phyloP scores from a whole-genome alignment of 2,329 filamentous ascomycete genomes.

The Monosporascus sp. region DNA sequence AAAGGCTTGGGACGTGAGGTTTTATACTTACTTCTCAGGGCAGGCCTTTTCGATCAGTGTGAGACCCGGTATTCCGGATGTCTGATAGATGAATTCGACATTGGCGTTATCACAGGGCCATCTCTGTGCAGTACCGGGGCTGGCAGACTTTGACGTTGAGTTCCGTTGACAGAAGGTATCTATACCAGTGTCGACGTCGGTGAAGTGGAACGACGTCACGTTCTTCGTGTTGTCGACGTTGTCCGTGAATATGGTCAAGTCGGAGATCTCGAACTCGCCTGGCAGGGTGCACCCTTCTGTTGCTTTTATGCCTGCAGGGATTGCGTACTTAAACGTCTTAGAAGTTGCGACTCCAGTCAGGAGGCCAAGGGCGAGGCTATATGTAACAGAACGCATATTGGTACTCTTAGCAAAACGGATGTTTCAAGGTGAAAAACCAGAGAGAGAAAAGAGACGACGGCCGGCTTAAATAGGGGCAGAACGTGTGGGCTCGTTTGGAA shows the following conservation, averaged over 20 bases:
- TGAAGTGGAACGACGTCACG: conserved; percentile 19
- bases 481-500: no score
- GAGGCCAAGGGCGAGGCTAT: conserved; percentile 14
- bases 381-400: conserved; percentile 13
- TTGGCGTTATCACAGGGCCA: conserved; percentile 20
- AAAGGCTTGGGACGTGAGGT: background rate
- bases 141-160: conserved; percentile 17
- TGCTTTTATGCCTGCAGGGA: conserved; percentile 15
- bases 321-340: conserved; percentile 18
- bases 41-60: conserved; percentile 23
- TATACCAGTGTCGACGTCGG: conserved; percentile 20
- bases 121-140: conserved; percentile 13
- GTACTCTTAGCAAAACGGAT: background rate
- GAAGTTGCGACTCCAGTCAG: conserved; percentile 15
- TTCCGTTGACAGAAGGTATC: conserved; percentile 20
- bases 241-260: conserved; percentile 20
- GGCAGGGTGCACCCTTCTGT: conserved; percentile 17
- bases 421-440: background rate
- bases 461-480: no score
- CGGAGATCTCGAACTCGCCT: conserved; percentile 17
- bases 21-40: conserved; percentile 18
- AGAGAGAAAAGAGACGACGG: no score
- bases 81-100: conserved; percentile 25
- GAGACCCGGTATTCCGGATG: conserved; percentile 18
- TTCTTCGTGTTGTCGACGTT: conserved; percentile 11